These are phyloP conservation scores for Evernia prunastri DNA, from an alignment of 495 filamentous ascomycete genomes.

Conservation along the genomic window DNA sequence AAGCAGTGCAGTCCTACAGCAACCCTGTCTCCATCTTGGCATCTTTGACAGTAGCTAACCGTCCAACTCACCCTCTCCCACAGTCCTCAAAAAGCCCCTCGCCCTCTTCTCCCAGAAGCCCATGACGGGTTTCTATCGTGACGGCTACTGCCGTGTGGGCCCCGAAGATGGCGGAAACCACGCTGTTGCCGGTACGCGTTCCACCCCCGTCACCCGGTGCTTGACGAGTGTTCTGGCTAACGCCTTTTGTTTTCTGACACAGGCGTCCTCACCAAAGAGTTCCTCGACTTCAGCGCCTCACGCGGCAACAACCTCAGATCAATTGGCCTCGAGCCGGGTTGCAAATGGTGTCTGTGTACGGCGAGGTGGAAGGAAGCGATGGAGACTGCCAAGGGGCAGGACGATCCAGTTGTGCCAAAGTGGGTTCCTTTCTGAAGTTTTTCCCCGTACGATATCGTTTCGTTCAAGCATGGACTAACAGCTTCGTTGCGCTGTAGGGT, in stretches of 20 bases:
- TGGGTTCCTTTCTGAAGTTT: conserved; percentile 4
- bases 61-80: background rate
- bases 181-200: conserved; percentile 34
- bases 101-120: conserved; percentile 49
- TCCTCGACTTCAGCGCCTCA: conserved; percentile 52
- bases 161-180: conserved; percentile 44
- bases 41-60: background rate
- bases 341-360: conserved; percentile 56
- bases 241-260: background rate
- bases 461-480: background rate
- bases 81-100: conserved; percentile 54
- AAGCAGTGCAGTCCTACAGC: background rate
- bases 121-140: conserved; percentile 53
- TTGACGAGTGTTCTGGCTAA: background rate
- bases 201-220: background rate
- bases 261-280: conserved; percentile 50
- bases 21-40: background rate
- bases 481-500: conserved; percentile 13
- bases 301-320: conserved; percentile 51
- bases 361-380: conserved; percentile 38
- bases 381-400: conserved; percentile 33
- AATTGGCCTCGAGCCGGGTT: conserved; percentile 48
- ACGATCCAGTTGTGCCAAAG: conserved; percentile 30
- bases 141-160: conserved; percentile 52
- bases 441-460: background rate